These are phyloP conservation scores for Paecilomyces sp. DNA, from an alignment of 2,329 filamentous ascomycete species.

Conservation along the genomic window DNA sequence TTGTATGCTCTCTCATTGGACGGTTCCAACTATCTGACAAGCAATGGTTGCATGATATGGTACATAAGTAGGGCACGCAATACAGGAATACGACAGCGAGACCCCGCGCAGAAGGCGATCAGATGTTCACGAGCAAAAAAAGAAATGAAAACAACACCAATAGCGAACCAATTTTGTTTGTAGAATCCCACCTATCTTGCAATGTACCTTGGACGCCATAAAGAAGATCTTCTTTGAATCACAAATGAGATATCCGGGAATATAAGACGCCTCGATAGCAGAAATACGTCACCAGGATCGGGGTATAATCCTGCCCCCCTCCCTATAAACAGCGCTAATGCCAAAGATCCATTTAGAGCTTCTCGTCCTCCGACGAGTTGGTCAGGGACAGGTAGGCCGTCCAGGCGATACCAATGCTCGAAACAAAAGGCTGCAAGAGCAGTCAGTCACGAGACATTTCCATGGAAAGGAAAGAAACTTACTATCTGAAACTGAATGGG, in stretches of 20 bases:
- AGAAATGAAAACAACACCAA: neutral
- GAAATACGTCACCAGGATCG: neutral
- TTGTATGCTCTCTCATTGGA: neutral
- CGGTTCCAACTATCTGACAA: neutral
- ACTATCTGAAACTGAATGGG: conserved; percentile 96
- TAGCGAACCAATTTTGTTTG: neutral
- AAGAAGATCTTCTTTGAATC: neutral
- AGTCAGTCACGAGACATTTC: neutral
- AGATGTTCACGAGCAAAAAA: neutral
- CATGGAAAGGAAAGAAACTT: conserved; percentile 35
- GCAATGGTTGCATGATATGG: neutral
- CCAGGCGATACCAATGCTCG: conserved; percentile 93
- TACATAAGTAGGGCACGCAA: neutral
- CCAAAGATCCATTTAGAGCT: neutral
- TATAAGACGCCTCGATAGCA: neutral
- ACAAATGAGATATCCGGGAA: neutral
- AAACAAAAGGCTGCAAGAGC: conserved; percentile 79
- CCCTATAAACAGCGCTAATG: neutral
- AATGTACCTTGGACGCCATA: neutral
- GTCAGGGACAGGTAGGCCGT: conserved; percentile 91
- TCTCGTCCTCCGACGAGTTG: conserved; percentile 69
- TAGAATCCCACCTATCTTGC: neutral
- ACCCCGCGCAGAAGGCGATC: neutral
- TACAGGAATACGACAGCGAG: neutral
- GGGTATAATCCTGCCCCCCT: neutral